A percentile compares a stretch with the other conserved stretches of the same genome.
phyloP scores from a whole-genome alignment of 2,329 filamentous ascomycete genomes.

The Xylaria sp. region DNA sequence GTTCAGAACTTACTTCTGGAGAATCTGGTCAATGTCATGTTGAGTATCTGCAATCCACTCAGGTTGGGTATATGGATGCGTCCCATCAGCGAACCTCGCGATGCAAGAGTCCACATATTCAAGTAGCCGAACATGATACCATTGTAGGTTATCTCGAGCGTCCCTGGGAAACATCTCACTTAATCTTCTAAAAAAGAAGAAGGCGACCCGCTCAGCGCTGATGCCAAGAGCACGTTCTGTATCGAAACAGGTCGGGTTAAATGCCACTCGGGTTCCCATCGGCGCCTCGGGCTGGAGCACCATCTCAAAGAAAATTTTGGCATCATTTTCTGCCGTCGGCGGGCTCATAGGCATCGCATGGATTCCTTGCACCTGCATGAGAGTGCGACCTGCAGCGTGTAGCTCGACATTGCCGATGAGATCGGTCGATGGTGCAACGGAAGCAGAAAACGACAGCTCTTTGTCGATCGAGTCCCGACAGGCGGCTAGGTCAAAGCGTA shows the following conservation, averaged over 20 bases:
- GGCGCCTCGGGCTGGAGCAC: no score
- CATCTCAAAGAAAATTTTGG: constrained; percentile 37
- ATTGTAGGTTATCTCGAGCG: neutral
- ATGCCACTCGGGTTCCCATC: no score
- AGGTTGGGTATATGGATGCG: neutral
- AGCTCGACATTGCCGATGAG: no score
- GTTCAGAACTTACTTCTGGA: neutral
- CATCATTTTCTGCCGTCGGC: constrained; percentile 30
- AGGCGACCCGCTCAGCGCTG: constrained; percentile 24
- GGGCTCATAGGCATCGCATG: constrained; percentile 29
- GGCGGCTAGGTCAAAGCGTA: neutral
- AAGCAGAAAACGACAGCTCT: no score
- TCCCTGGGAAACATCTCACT: neutral
- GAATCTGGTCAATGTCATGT: neutral
- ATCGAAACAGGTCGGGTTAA: no score
- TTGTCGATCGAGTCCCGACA: no score
- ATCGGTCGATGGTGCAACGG: no score
- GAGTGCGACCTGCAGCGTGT: no score
- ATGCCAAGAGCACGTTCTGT: no score
- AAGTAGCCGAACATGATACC: neutral
- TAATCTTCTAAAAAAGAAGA: constrained; percentile 8
- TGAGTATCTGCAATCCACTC: neutral
- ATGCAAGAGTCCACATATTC: neutral
- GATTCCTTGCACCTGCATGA: constrained; percentile 34
- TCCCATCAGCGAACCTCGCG: neutral